Conservation (phyloP, 2,329 filamentous ascomycete species). For the Sporothrix euskadiensis region DNA sequence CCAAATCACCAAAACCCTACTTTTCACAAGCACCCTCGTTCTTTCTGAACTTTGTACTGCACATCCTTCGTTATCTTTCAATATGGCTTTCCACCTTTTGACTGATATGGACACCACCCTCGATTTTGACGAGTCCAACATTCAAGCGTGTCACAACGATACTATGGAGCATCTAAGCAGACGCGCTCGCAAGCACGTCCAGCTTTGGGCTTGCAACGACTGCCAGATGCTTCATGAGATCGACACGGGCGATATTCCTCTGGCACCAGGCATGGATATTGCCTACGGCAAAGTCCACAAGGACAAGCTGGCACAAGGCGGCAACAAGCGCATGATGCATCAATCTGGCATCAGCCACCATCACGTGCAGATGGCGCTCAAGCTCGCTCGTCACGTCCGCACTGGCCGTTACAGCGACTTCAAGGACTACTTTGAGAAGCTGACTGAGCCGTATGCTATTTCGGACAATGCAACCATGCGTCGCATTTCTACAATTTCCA, state of each 20-base stretch:
- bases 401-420: not conserved
- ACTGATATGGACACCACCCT: slow-evolving; percentile 6
- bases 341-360: slow-evolving; percentile 11
- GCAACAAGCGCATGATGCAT: not conserved
- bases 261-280: not conserved
- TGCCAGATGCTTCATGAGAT: slow-evolving; percentile 12
- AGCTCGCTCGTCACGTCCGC: not conserved
- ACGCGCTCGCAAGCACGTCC: not conserved
- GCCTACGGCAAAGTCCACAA: slow-evolving; percentile 3
- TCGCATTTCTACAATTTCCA: not conserved
- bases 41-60: not conserved
- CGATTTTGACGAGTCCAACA: not conserved
- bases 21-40: not conserved
- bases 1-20: not conserved
- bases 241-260: slow-evolving; percentile 4
- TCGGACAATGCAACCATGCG: not conserved
- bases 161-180: slow-evolving; percentile 2
- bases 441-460: slow-evolving; percentile 11
- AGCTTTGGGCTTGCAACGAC: not conserved
- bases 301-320: not conserved
- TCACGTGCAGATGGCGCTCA: slow-evolving; percentile 18
- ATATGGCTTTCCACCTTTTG: slow-evolving; percentile 8
- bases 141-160: not conserved
- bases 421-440: not conserved
- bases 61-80: not conserved